Evolutionary conservation across 2,329 filamentous ascomycete genomes (phyloP).

Genomic region (Fusarium sp.): DNA sequence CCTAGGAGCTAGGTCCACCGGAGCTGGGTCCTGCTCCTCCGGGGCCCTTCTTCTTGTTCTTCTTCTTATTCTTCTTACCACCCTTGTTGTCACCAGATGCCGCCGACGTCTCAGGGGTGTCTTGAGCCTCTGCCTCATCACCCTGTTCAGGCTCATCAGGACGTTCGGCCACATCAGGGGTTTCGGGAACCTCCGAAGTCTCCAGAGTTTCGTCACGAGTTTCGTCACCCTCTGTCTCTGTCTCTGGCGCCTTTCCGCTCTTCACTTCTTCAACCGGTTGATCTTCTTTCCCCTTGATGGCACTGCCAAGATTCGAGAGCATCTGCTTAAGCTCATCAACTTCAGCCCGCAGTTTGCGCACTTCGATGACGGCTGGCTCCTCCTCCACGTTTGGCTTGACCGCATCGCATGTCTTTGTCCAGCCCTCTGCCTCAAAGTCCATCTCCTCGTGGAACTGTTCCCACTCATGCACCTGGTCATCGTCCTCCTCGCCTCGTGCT

Average conservation of each 20-base stretch:
- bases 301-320: slow-evolving; percentile 51
- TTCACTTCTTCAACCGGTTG: slow-evolving; percentile 2
- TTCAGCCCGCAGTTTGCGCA: slow-evolving; percentile 69
- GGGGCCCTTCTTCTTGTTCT: slow-evolving; percentile 43
- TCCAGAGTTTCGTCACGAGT: slow-evolving; percentile 11
- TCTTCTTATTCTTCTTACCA: slow-evolving; percentile 43
- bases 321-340: slow-evolving; percentile 67
- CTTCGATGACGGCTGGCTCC: slow-evolving; percentile 80
- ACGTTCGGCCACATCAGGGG: slow-evolving; percentile 22
- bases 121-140: slow-evolving; percentile 4
- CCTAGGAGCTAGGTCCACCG: slow-evolving; percentile 28
- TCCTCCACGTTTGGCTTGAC: slow-evolving; percentile 85
- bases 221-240: slow-evolving; percentile 15
- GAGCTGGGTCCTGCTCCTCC: slow-evolving; percentile 8
- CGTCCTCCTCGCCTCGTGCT: slow-evolving; percentile 84
- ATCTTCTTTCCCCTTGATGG: slow-evolving; percentile 30
- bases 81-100: slow-evolving; percentile 31
- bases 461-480: slow-evolving; percentile 92
- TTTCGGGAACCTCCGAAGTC: slow-evolving; percentile 24
- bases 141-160: slow-evolving; percentile 26
- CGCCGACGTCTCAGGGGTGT: slow-evolving; percentile 21
- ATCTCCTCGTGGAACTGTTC: slow-evolving; percentile 80
- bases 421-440: slow-evolving; percentile 86
- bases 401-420: slow-evolving; percentile 82
- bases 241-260: slow-evolving; percentile 16